These are phyloP conservation scores for Fusarium papillatum DNA, from an alignment of 2,329 filamentous ascomycete species.

Conservation along the genomic window DNA sequence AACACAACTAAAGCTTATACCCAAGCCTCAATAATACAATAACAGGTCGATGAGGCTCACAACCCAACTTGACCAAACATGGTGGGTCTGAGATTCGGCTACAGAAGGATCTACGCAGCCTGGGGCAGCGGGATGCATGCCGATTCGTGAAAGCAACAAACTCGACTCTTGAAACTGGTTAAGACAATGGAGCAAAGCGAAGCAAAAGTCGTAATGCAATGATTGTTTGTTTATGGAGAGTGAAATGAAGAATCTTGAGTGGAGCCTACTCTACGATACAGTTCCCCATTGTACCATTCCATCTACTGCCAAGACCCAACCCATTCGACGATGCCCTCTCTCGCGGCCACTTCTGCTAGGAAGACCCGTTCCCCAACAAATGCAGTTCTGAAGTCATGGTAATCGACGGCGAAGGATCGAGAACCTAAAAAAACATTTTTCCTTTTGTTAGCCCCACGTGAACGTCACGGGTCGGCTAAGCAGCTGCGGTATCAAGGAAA, in stretches of 20 bases:
- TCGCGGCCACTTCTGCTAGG: not conserved
- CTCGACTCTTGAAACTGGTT: not conserved
- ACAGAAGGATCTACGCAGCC: too few species aligned
- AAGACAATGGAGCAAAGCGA: conserved; percentile 6
- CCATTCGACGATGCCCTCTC: conserved; percentile 1
- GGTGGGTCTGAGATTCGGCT: too few species aligned
- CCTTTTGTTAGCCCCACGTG: not conserved
- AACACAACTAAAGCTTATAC: too few species aligned
- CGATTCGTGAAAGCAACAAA: too few species aligned
- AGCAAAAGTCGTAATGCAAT: not conserved
- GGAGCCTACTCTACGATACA: conserved; percentile 9
- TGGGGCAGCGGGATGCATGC: too few species aligned
- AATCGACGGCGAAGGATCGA: not conserved
- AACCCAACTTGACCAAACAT: too few species aligned
- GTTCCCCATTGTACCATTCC: conserved; percentile 13
- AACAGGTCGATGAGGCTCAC: too few species aligned
- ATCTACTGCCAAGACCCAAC: not conserved
- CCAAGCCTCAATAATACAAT: too few species aligned
- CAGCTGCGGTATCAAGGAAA: not conserved
- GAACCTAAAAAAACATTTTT: conserved; percentile 15
- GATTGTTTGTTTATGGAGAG: not conserved
- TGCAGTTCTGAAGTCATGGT: conserved; percentile 8
- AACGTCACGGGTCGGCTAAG: too few species aligned
- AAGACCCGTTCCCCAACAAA: not conserved
- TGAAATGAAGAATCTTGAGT: not conserved